A percentile compares a stretch with the other conserved stretches of the same genome.
Evolutionary conservation across 495 filamentous ascomycete genomes (phyloP).

Genomic region (Penicillium lagena): DNA sequence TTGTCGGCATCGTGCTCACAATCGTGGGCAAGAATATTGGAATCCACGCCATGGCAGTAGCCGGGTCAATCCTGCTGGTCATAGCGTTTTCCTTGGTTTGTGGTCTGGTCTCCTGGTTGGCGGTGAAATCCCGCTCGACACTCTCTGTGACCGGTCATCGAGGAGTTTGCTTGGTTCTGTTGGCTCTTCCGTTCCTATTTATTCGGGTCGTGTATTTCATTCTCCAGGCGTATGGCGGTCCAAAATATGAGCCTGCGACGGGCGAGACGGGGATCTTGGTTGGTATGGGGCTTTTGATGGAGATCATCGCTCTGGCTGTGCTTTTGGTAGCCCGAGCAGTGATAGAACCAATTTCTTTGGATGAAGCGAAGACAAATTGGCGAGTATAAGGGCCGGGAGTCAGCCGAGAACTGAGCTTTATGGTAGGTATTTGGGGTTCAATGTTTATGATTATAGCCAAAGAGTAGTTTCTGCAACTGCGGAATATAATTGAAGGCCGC

Average conservation of each 20-base stretch:
- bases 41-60: constrained; percentile 12
- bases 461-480: too few relatives aligned
- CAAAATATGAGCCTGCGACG: constrained; percentile 13
- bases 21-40: constrained; percentile 18
- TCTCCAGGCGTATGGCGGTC: neutral
- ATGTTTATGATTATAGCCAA: neutral
- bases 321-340: constrained; percentile 19
- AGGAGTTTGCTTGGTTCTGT: constrained; percentile 11
- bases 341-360: constrained; percentile 14
- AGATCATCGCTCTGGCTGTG: constrained; percentile 16
- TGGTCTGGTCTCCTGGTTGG: constrained; percentile 17
- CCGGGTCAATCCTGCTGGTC: constrained; percentile 18
- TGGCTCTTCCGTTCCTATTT: constrained; percentile 20
- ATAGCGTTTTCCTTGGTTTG: constrained; percentile 21
- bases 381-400: constrained; percentile 1
- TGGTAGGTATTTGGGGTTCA: neutral
- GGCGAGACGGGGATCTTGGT: constrained; percentile 17
- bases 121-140: constrained; percentile 12
- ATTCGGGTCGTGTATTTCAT: constrained; percentile 20
- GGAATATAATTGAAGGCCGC: too few relatives aligned
- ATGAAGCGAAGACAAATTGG: neutral
- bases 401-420: constrained; percentile 1
- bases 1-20: constrained; percentile 18
- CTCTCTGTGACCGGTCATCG: constrained; percentile 16
- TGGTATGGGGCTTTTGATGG: constrained; percentile 28